Evolutionary conservation across 2,329 filamentous ascomycete genomes (phyloP).

Genomic region (Xylariales sp.): DNA sequence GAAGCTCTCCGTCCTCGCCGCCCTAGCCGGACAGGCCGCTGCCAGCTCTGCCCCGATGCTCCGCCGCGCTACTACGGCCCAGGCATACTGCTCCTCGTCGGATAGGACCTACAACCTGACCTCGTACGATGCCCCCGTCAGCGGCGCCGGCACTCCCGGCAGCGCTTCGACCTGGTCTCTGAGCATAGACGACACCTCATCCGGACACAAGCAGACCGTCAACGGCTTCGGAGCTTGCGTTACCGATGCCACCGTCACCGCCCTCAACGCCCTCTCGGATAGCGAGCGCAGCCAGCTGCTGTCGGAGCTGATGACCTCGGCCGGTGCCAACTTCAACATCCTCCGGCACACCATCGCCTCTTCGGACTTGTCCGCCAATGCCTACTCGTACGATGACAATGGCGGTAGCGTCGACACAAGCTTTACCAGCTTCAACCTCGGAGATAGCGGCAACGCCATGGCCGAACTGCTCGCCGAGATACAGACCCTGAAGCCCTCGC

Average conservation of each 20-base stretch:
- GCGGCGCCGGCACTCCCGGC: slow-evolving; percentile 26
- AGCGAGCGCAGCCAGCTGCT: slow-evolving; percentile 26
- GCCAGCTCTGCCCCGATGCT: slow-evolving; percentile 8
- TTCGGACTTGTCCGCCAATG: slow-evolving; percentile 33
- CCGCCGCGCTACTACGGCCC: slow-evolving; percentile 13
- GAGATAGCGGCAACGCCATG: slow-evolving; percentile 34
- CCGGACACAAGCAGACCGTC: slow-evolving; percentile 33
- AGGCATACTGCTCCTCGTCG: slow-evolving; percentile 29
- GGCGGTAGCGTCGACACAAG: slow-evolving; percentile 22
- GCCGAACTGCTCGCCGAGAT: slow-evolving; percentile 30
- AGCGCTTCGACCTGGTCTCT: slow-evolving; percentile 30
- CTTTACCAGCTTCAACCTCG: slow-evolving; percentile 28
- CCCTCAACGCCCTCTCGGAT: slow-evolving; percentile 28
- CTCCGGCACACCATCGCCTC: slow-evolving; percentile 35
- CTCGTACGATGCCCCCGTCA: slow-evolving; percentile 26
- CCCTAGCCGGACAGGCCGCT: slow-evolving; percentile 2
- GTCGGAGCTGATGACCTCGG: slow-evolving; percentile 27
- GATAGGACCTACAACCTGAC: slow-evolving; percentile 32
- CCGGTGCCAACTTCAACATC: slow-evolving; percentile 32
- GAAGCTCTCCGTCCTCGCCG: slow-evolving; percentile 4
- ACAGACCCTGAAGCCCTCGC: slow-evolving; percentile 25
- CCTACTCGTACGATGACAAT: slow-evolving; percentile 35
- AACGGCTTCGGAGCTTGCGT: slow-evolving; percentile 37
- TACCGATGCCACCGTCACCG: slow-evolving; percentile 35
- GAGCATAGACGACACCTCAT: slow-evolving; percentile 31